Percentiles rank a stretch among this genome's conserved stretches.
Conservation (phyloP, 2,329 filamentous ascomycete species). For the Botrytis pseudocinerea region DNA sequence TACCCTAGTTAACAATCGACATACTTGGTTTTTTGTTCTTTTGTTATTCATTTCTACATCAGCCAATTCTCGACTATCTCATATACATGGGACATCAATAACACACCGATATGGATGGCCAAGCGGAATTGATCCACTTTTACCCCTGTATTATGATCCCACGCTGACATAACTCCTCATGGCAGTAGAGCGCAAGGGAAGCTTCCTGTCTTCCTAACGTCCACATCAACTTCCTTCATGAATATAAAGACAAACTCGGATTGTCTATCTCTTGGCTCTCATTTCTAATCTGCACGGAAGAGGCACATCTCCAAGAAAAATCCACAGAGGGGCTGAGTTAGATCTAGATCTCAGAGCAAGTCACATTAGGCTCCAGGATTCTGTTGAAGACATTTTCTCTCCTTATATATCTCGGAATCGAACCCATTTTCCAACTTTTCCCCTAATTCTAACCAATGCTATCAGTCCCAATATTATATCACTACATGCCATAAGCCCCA, state of each 20-base stretch:
- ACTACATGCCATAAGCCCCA: background rate
- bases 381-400: background rate
- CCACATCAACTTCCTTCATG: background rate
- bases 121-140: background rate
- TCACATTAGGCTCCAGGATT: slow-evolving; percentile 1
- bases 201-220: background rate
- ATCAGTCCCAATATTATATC: background rate
- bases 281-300: background rate
- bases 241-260: background rate
- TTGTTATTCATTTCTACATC: background rate
- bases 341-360: background rate
- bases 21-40: background rate
- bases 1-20: slow-evolving; percentile 32
- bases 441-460: background rate
- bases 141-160: background rate
- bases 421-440: background rate
- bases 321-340: background rate
- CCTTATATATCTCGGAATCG: background rate
- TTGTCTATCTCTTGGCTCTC: background rate
- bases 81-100: background rate
- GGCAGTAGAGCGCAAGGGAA: background rate
- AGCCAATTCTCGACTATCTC: background rate
- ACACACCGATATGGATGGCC: background rate
- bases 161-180: background rate
- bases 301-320: background rate